Percentiles rank a stretch among this genome's conserved stretches.
Conservation (phyloP, 352 stramenopile species). For the Phytophthora agathidicida region DNA sequence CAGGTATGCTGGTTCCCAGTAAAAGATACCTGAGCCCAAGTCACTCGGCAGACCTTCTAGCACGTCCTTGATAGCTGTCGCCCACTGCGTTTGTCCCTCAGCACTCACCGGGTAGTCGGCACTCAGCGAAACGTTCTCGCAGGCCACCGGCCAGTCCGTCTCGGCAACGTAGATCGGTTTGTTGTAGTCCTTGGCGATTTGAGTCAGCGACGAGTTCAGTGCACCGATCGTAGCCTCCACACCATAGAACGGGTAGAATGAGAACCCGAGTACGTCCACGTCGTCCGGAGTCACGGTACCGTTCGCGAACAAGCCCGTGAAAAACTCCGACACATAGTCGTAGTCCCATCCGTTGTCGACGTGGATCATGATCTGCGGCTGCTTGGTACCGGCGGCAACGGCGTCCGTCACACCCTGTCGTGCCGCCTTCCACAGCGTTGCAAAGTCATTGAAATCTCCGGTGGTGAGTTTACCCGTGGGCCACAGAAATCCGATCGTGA, state of each 20-base stretch:
- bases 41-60: constrained; percentile 24
- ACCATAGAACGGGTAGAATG: constrained; percentile 45
- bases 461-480: constrained; percentile 29
- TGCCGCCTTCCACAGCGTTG: constrained; percentile 35
- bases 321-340: constrained; percentile 36
- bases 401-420: constrained; percentile 37
- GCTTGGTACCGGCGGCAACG: constrained; percentile 23
- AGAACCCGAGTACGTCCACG: constrained; percentile 39
- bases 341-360: constrained; percentile 46
- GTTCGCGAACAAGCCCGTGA: constrained; percentile 37
- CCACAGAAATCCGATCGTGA: constrained; percentile 40
- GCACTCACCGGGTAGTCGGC: constrained; percentile 31
- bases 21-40: constrained; percentile 36
- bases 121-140: constrained; percentile 28
- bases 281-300: constrained; percentile 34
- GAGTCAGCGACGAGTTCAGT: constrained; percentile 32
- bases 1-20: constrained; percentile 41
- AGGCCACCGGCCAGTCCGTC: constrained; percentile 36
- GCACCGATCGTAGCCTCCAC: constrained; percentile 35
- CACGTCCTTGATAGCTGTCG: constrained; percentile 29
- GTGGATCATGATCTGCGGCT: constrained; percentile 47
- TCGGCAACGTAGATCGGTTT: constrained; percentile 39
- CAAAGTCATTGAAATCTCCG: constrained; percentile 37
- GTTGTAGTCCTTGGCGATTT: constrained; percentile 33
- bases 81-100: constrained; percentile 38